phyloP scores from a whole-genome alignment of 768 basidiomycete genomes.

The Mycena albidolilacea region DNA sequence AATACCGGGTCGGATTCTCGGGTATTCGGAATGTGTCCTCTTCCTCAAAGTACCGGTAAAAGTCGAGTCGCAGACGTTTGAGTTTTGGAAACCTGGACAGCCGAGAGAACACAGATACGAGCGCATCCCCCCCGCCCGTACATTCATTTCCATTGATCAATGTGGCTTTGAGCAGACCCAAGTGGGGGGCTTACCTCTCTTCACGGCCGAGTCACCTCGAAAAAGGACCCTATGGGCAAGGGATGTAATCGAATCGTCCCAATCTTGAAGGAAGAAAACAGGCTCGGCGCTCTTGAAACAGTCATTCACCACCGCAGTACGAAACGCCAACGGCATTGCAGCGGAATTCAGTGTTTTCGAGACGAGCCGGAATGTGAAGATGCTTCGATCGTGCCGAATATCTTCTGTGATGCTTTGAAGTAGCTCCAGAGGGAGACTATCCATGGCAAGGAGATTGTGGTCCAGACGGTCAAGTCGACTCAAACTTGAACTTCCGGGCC shows the following conservation, averaged over 20 bases:
- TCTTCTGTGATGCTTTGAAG: neutral
- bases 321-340: constrained; percentile 10
- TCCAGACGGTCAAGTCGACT: too few relatives aligned
- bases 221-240: constrained; percentile 19
- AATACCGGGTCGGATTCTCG: constrained; percentile 8
- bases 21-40: neutral
- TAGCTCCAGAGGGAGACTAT: neutral
- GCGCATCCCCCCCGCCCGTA: neutral
- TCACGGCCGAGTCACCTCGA: neutral
- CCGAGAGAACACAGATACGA: neutral
- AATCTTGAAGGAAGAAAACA: constrained; percentile 9
- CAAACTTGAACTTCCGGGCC: too few relatives aligned
- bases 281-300: constrained; percentile 9
- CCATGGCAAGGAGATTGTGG: neutral
- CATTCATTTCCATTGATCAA: neutral
- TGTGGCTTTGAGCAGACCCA: neutral
- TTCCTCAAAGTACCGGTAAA: constrained; percentile 12
- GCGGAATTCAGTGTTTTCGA: constrained; percentile 16
- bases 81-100: constrained; percentile 13
- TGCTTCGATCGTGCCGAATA: neutral
- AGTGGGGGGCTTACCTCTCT: neutral
- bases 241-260: constrained; percentile 9
- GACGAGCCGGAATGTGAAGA: constrained; percentile 1
- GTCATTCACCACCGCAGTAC: constrained; percentile 3
- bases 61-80: neutral